Percentiles rank a stretch among this genome's conserved stretches.
phyloP scores from a whole-genome alignment of 2,329 filamentous ascomycete genomes.

The Phialophora verrucosa region DNA sequence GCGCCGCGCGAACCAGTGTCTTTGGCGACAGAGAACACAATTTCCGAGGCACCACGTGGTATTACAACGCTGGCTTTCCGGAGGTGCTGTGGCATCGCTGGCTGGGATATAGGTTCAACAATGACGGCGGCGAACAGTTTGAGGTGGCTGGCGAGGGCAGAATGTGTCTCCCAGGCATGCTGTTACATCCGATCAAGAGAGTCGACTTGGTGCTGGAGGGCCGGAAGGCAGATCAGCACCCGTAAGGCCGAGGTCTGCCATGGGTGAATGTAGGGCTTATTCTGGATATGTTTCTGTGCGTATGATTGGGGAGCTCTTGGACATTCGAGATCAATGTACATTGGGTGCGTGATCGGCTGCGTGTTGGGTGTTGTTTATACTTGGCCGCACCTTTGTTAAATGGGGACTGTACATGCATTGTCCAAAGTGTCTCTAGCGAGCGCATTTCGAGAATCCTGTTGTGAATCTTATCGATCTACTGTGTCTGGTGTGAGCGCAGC shows the following conservation, averaged over 20 bases:
- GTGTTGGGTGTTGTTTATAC: not conserved
- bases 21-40: conserved; percentile 90
- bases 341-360: not conserved
- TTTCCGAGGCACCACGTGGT: conserved; percentile 85
- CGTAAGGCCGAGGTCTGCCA: not conserved
- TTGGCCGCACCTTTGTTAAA: not conserved
- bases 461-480: not conserved
- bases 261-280: not conserved
- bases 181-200: conserved; percentile 86
- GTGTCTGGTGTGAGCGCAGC: too few species aligned
- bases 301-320: not conserved
- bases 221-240: conserved; percentile 31
- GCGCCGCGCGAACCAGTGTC: conserved; percentile 73
- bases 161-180: conserved; percentile 89
- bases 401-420: not conserved
- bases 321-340: not conserved
- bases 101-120: conserved; percentile 80
- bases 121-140: conserved; percentile 77
- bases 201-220: conserved; percentile 59
- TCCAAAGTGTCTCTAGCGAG: not conserved
- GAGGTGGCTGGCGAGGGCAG: conserved; percentile 76
- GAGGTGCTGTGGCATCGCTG: conserved; percentile 82
- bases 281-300: conserved; percentile 2
- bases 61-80: conserved; percentile 84
- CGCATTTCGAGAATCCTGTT: not conserved